Evolutionary conservation across 139 green algal genomes (phyloP), one percentile per base, ranked within the genome.

Genomic region (Chlorella sp.): DNA sequence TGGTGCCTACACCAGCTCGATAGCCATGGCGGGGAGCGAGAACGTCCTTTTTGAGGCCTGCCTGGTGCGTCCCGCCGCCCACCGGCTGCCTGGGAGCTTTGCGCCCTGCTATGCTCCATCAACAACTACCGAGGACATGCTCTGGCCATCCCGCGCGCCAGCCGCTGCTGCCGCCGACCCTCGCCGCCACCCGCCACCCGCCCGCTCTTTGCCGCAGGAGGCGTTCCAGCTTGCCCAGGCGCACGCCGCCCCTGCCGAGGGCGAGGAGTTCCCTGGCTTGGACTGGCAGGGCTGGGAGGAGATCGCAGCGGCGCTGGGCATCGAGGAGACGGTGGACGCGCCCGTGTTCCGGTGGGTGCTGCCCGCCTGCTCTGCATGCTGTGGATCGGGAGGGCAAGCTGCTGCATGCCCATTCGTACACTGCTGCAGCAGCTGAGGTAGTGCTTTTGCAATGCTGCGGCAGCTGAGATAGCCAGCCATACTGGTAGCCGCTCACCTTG

Each of bases 201-300:
- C 4, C 28, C 47, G 28, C 69, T 3, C 20, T 32, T 34, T 28
- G 15, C 44, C 28, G n/a, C 78, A 83, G 78, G 78, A 83, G 78
- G 78, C 41, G 30, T 83, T 65, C 39, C 63, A 83, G 41, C 9
- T 60, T 2, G 36, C 76, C 5, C 75, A 56, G 28, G 62, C 41
- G 39, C 15, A 55, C 39, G 44, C 38, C 7, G 36, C 28, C 4
- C 78, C 30, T 23, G 16, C n/a, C 9, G 28, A 74, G 0, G 78
- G 74, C 9, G 78, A 16, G 2, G 78, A 83, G 41, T 60, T 83
- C 3, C 78, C 78, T 1, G 63, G n/a, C 26, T 28, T 74, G 63
- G 63, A 74, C 39, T 83, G 78, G 78, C 39, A 74, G 39, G 78
- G 78, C 28, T 83, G 78, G 78, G 21, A 32, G n/a, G n/a, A 41